A percentile compares a stretch with the other conserved stretches of the same genome.
Evolutionary conservation across 2,329 filamentous ascomycete species (phyloP).

Genomic region (Fusarium heterosporum): DNA sequence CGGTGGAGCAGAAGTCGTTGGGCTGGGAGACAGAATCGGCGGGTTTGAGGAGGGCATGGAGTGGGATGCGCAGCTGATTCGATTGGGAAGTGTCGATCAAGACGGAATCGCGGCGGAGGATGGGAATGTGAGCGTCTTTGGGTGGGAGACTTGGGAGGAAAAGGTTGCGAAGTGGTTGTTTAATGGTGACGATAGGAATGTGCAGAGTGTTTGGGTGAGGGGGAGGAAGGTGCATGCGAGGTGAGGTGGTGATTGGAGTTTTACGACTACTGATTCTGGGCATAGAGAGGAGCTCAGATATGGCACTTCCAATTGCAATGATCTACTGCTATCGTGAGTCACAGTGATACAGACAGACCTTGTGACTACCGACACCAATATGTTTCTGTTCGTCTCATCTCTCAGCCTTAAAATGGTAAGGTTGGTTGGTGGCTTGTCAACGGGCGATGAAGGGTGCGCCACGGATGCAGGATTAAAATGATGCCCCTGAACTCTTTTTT

Average conservation of each 20-base stretch:
- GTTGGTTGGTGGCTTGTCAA: neutral
- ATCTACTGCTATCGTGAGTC: neutral
- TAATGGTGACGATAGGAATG: slow-evolving; percentile 92
- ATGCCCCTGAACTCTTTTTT: neutral
- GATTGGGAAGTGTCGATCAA: slow-evolving; percentile 64
- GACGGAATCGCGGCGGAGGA: slow-evolving; percentile 55
- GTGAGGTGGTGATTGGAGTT: neutral
- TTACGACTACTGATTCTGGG: neutral
- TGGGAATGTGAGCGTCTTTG: slow-evolving; percentile 87
- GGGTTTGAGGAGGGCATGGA: slow-evolving; percentile 87
- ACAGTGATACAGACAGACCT: neutral
- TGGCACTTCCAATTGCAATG: neutral
- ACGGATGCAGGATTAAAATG: neutral
- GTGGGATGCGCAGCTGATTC: slow-evolving; percentile 90
- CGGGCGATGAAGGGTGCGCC: slow-evolving; percentile 3
- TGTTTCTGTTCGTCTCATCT: slow-evolving; percentile 1
- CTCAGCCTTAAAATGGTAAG: neutral
- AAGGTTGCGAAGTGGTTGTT: slow-evolving; percentile 94
- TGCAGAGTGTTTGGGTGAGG: slow-evolving; percentile 87
- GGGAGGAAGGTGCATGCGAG: slow-evolving; percentile 78
- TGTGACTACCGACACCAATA: neutral
- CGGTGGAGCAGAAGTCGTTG: slow-evolving; percentile 87
- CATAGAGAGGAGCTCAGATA: neutral
- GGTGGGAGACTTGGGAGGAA: slow-evolving; percentile 90
- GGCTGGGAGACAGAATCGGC: slow-evolving; percentile 77